Base-by-base conservation (phyloP, 345 rosid genomes). In the Mallotus nudiflorus region DNA sequence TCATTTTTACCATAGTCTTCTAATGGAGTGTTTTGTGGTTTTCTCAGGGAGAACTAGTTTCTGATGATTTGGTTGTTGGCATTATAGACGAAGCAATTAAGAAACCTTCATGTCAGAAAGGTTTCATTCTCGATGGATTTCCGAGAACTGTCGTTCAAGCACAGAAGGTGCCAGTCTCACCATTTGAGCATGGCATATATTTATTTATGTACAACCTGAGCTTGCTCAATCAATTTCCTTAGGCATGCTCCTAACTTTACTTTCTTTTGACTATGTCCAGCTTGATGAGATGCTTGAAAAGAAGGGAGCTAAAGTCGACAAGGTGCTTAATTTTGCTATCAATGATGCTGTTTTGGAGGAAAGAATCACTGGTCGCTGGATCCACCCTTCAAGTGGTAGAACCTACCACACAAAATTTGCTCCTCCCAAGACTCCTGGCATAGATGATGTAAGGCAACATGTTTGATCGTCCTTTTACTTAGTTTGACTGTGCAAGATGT, bases 321-420 rank as follows among this genome's bases (percentile, higher is more conserved):
- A 90, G 71, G 96, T 94, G 60, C 90, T 94, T 18, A 88, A 91
- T 67, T 94, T 94, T 83, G 93, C 95, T 1, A 87, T 94, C 1
- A 91, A 90, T 52, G 98, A 94, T 86, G 82, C 85, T 4, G 85
- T 90, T 73, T 83, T 94, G 79, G 98, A 91, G 87, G 98, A 94
- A 77, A 88, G 98, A 81, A 90, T 94, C 45, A 91, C 97, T 22
- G 97, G 96, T 56, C 89, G 98, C 76, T 94, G 97, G 98, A 86
- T 94, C 67, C 98, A 94, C 71, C 97, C 98, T 80, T 83, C 91
- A 13, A 94, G 98, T 84, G 97, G 98, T 44, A 90, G 97, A 80
- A 83, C 91, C 62, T 94, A 91, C 68, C 98, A 91, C 70, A 83
- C 89, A 10, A 94, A 87, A 75, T 94, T 85, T 60, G 89, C 97